phyloP scores from a whole-genome alignment of 129 eudicot species.

The Centella asiatica region DNA sequence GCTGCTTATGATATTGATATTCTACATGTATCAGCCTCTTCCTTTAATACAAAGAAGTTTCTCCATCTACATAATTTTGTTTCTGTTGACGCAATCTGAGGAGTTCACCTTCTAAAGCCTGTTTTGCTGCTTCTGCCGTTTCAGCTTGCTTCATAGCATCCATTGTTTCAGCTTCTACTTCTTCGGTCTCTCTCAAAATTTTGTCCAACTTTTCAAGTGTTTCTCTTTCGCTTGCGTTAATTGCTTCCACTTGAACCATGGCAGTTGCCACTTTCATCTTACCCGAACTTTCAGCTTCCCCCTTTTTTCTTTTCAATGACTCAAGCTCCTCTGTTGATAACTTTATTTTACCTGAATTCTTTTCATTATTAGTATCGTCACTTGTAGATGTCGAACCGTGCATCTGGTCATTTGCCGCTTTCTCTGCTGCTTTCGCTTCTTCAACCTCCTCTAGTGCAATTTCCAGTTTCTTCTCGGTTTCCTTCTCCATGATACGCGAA shows the following conservation, averaged over 20 bases:
- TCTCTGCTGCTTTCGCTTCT: slow-evolving; percentile 71
- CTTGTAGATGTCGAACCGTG: slow-evolving; percentile 10
- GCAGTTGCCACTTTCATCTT: slow-evolving; percentile 56
- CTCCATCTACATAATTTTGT: slow-evolving; percentile 19
- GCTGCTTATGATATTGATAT: too few relatives aligned
- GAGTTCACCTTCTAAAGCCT: slow-evolving; percentile 57
- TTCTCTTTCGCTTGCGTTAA: slow-evolving; percentile 41
- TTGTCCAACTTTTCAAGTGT: slow-evolving; percentile 38
- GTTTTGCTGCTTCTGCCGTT: slow-evolving; percentile 64
- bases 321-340: slow-evolving; percentile 53
- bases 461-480: slow-evolving; percentile 42
- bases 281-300: slow-evolving; percentile 37
- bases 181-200: slow-evolving; percentile 38
- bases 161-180: slow-evolving; percentile 32
- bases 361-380: slow-evolving; percentile 8
- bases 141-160: slow-evolving; percentile 71
- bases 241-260: slow-evolving; percentile 52
- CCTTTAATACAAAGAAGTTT: too few relatives aligned
- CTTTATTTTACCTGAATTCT: slow-evolving; percentile 34
- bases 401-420: slow-evolving; percentile 45
- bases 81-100: slow-evolving; percentile 38
- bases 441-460: slow-evolving; percentile 50
- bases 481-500: slow-evolving; percentile 24
- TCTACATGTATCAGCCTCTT: too few relatives aligned
- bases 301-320: slow-evolving; percentile 41